These are phyloP conservation scores for Polyplosphaeria fusca DNA, from an alignment of 495 filamentous ascomycete genomes.

Conservation along the genomic window DNA sequence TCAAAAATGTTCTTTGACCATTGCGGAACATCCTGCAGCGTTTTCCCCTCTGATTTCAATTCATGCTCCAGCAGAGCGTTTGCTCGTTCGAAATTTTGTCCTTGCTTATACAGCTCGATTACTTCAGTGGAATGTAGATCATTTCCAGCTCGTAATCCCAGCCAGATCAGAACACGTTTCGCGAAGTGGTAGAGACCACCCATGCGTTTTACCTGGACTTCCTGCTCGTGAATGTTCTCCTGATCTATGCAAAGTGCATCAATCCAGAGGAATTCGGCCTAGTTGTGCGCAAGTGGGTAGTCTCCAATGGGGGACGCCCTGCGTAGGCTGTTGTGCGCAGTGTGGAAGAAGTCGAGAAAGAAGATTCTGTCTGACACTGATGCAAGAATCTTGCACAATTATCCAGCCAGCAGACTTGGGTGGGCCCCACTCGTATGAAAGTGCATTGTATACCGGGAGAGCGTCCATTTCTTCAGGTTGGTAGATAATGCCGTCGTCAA, in stretches of 20 bases:
- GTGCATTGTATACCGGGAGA: too few relatives aligned
- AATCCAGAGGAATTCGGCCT: too few relatives aligned
- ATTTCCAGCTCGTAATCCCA: neutral
- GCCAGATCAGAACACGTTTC: neutral
- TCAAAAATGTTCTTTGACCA: neutral
- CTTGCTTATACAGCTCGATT: neutral
- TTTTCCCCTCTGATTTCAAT: neutral
- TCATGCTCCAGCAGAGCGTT: neutral
- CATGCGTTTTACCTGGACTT: neutral
- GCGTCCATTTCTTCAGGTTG: too few relatives aligned
- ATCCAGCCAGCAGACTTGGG: neutral
- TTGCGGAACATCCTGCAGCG: neutral
- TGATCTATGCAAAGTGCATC: neutral
- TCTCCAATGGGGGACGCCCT: too few relatives aligned
- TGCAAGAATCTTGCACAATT: neutral
- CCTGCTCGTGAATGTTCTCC: neutral
- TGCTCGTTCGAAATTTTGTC: neutral
- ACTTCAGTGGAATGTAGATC: neutral
- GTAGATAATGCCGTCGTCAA: too few relatives aligned
- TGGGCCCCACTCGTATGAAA: neutral
- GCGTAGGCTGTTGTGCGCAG: too few relatives aligned
- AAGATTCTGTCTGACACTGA: neutral
- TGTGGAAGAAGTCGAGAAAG: neutral
- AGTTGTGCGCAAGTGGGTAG: too few relatives aligned
- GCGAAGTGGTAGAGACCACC: neutral